Percentiles rank a stretch among this genome's conserved stretches.
Conservation (phyloP, 441 rosid genomes). For the Francoa sonchifolia region DNA sequence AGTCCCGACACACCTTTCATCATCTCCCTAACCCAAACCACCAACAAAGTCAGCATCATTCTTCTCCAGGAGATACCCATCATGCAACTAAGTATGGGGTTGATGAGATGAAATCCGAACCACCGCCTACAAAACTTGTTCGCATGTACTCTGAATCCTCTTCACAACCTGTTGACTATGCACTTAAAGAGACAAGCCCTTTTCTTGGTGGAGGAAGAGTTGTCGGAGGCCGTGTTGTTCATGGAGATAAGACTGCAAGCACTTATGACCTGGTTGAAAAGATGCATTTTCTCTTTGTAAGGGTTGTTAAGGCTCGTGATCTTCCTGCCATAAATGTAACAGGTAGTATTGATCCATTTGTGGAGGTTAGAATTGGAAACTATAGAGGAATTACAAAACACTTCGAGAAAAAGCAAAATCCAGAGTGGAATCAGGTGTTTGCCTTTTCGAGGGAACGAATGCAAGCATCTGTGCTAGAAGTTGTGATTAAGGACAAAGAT, state of each 20-base stretch:
- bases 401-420: constrained; percentile 75
- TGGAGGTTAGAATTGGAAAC: constrained; percentile 80
- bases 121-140: constrained; percentile 51
- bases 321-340: constrained; percentile 58
- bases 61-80: constrained; percentile 33
- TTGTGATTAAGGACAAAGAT: constrained; percentile 69
- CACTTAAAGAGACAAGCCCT: constrained; percentile 91
- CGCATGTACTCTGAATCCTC: constrained; percentile 56
- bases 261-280: constrained; percentile 78
- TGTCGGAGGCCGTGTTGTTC: constrained; percentile 78
- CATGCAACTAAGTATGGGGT: constrained; percentile 46
- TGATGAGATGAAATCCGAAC: constrained; percentile 58
- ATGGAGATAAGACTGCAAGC: constrained; percentile 64
- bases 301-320: constrained; percentile 70
- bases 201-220: constrained; percentile 93
- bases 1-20: constrained; percentile 47
- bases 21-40: constrained; percentile 47
- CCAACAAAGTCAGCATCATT: constrained; percentile 13
- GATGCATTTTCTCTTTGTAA: constrained; percentile 66
- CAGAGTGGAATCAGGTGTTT: constrained; percentile 88
- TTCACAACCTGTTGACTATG: constrained; percentile 68
- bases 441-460: constrained; percentile 80
- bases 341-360: constrained; percentile 72
- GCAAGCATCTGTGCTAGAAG: constrained; percentile 73
- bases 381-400: constrained; percentile 71